Conservation (phyloP, 768 basidiomycete species). For the Termitomyces sp. region DNA sequence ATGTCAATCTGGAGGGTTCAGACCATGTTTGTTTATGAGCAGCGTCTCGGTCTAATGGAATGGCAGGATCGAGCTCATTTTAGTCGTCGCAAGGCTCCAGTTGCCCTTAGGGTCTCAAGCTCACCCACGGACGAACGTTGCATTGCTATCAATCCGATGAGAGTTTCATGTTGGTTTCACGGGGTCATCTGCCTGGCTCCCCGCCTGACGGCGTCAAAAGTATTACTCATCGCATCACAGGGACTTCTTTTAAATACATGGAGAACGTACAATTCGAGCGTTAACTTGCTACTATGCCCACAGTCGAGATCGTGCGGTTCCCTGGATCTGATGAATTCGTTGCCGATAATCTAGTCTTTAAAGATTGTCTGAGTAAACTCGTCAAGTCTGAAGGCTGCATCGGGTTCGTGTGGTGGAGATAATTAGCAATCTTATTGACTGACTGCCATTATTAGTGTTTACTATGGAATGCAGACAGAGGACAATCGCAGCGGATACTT, state of each 20-base stretch:
- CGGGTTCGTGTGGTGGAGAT: neutral
- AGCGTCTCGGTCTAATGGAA: neutral
- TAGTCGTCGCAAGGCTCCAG: neutral
- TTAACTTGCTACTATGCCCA: constrained; percentile 6
- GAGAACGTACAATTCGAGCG: neutral
- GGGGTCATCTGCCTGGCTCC: too few species aligned
- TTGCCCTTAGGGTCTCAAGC: neutral
- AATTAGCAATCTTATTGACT: neutral
- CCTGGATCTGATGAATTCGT: constrained; percentile 9
- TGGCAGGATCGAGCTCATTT: neutral
- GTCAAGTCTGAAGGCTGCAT: constrained; percentile 9
- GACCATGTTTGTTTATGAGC: too few species aligned
- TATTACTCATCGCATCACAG: constrained; percentile 1
- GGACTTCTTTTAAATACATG: neutral
- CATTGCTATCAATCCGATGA: neutral
- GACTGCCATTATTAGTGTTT: neutral
- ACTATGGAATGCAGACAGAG: constrained; percentile 12
- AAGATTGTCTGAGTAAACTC: constrained; percentile 4
- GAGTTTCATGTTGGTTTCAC: too few species aligned
- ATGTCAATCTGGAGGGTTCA: too few species aligned
- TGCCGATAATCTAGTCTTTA: constrained; percentile 3
- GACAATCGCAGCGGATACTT: constrained; percentile 7
- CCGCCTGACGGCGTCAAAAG: too few species aligned
- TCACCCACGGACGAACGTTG: neutral
- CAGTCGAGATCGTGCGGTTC: constrained; percentile 8